Conservation (phyloP, 1,284 basidiomycete genomes). For the Tilletia indica region DNA sequence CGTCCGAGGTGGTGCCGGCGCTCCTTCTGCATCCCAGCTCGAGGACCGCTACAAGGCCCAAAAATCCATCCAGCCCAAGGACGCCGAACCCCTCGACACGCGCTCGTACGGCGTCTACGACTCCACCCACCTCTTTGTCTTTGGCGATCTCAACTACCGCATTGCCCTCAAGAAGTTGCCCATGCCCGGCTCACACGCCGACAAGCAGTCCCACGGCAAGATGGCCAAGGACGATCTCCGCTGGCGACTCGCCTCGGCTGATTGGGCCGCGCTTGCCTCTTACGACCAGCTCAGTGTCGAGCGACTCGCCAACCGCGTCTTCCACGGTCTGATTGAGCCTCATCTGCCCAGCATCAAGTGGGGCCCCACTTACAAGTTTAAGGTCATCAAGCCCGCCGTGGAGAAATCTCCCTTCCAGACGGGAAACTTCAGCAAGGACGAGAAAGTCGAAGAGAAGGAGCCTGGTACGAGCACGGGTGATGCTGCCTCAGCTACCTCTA, state of each 20-base stretch:
- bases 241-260: constrained; percentile 31
- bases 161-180: constrained; percentile 40
- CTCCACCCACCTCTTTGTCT: constrained; percentile 53
- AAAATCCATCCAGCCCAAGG: constrained; percentile 60
- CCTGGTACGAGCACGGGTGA: constrained; percentile 67
- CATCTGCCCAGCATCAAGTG: constrained; percentile 31
- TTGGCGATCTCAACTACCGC: constrained; percentile 56
- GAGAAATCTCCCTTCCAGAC: constrained; percentile 25
- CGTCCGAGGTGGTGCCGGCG: constrained; percentile 38
- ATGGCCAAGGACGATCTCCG: constrained; percentile 20
- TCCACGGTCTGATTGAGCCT: constrained; percentile 48
- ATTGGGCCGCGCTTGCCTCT: constrained; percentile 38
- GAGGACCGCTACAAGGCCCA: constrained; percentile 54
- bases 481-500: constrained; percentile 59
- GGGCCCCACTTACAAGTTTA: constrained; percentile 55
- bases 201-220: constrained; percentile 16
- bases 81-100: constrained; percentile 42
- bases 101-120: constrained; percentile 51
- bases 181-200: constrained; percentile 18
- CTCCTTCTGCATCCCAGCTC: constrained; percentile 28
- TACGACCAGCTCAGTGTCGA: constrained; percentile 50
- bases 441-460: constrained; percentile 1
- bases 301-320: constrained; percentile 32
- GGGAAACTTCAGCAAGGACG: constrained; percentile 8
- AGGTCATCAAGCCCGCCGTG: constrained; percentile 27